Conservation (phyloP, 345 rosid species). For the Linum usitatissimum region DNA sequence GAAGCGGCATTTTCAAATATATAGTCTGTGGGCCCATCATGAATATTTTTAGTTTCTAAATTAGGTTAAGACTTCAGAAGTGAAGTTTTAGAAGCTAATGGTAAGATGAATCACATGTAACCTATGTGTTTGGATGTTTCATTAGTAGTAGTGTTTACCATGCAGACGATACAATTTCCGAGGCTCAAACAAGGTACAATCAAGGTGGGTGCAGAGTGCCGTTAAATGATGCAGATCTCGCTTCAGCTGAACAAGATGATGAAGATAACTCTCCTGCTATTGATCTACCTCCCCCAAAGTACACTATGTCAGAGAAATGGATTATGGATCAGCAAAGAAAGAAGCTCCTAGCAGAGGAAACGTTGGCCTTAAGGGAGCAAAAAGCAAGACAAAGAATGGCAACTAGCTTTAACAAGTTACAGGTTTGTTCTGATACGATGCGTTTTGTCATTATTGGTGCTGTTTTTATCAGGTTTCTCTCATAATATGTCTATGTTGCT, state of each 20-base stretch:
- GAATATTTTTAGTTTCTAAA: no score
- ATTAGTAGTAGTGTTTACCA: not conserved
- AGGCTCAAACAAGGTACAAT: constrained; percentile 15
- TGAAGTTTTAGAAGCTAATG: no score
- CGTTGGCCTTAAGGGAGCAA: constrained; percentile 52
- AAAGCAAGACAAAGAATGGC: constrained; percentile 51
- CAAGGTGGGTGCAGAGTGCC: constrained; percentile 9
- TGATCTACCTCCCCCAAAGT: constrained; percentile 44
- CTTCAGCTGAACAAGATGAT: constrained; percentile 39
- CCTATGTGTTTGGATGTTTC: not conserved
- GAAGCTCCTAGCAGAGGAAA: constrained; percentile 43
- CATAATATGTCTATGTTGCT: no score
- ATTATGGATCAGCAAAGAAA: constrained; percentile 53
- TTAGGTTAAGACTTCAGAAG: no score
- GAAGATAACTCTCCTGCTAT: constrained; percentile 36
- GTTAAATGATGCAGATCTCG: constrained; percentile 18
- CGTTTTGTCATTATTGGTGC: not conserved
- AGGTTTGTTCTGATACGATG: constrained; percentile 35
- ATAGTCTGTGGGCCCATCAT: no score
- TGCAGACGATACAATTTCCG: constrained; percentile 17
- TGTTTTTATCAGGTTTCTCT: not conserved
- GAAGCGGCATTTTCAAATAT: no score
- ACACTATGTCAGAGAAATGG: constrained; percentile 83
- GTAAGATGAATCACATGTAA: no score
- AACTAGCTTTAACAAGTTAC: constrained; percentile 48